Evolutionary conservation across 2,329 filamentous ascomycete genomes (phyloP), one percentile per base, ranked within the genome.

Genomic region (Eutypa lata): DNA sequence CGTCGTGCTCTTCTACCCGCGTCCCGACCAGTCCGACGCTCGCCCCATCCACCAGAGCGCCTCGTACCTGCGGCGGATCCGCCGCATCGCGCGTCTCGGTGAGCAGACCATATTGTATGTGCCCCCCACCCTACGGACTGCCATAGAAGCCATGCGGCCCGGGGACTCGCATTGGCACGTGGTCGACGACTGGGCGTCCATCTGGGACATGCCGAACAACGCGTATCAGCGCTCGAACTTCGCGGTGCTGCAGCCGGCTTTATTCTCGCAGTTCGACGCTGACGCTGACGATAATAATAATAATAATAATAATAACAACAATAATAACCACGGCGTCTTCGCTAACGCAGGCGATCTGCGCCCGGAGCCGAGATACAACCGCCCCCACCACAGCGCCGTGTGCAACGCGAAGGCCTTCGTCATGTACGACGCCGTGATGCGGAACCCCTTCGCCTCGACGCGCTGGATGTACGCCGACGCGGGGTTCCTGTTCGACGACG

Each of bases 121-220:
- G 2, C 56, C 56, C 16, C 56, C 58, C 28, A 53, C 55, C 44
- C 44, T 58, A 21, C 48, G 38, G 31, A 21, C 48, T 16, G 48
- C 50, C 16, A 49, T 60, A 16, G 42, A 47, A 11, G 49, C 38
- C 33, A 60, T 60, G 58, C 52, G 58, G 33, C 26, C 26, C 6
- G 10, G 38, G 11, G 58, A 60, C 45, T 44, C 47, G 2, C 51
- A 60, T 37, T 60, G 58, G 58, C 48, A 53, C 49, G 54, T 60
- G 7, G 50, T 60, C 16, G 54, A 57, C 46, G 43, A 50, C 5
- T 60, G 54, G 24, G 28, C 53, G 19, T 58, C 56, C 2, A 48
- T 58, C 11, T 60, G 58, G 58, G 58, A 60, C n/a, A 53, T 60
- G 16, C 58, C 58, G 14, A 60, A 53, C n/a, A 58, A 58, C 51